Base-by-base conservation (phyloP, 768 basidiomycete genomes). In the Macrolepiota fuliginosa region DNA sequence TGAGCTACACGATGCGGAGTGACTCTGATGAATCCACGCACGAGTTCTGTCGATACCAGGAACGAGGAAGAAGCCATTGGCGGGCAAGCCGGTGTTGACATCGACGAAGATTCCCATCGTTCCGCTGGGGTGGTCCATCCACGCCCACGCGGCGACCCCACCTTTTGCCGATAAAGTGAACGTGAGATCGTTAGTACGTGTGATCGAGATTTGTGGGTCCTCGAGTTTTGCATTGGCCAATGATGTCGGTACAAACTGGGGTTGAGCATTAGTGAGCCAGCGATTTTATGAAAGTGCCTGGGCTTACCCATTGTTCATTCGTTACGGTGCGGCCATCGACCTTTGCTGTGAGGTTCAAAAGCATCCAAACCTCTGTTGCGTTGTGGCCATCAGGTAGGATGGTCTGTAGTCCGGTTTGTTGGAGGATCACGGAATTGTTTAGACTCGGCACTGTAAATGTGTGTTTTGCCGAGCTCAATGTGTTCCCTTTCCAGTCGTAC, bases 41-140 rank as follows among this genome's bases (percentile, higher is more conserved):
- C 84, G 66, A 13, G 79, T 84, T n/a, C 79, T 79, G 52, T 81
- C 79, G 15, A 78, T 74, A 0, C 82, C 82, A 1, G 85, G 85
- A 27, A 85, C 64, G 17, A 86, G 77, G 68, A 80, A 83, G 68
- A 83, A 85, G 2, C 81, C 84, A 58, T 86, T 85, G 12, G 73
- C 70, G 0, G 82, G 80, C 3, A 71, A 24, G 0, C 74, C 75
- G 0, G 78, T 83, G 6, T 62, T 55, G 22, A 66, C 69, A 62
- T 85, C 83, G 39, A 79, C 70, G 66, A 86, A 86, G 46, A 79
- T 71, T 9, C 84, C 85, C 1, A 85, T 72, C 0, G 82, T 85
- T 17, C 82, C 82, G 0, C 74, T 71, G 0, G 84, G 84, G 68
- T 86, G 84, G 57, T 86, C 85, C 1, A 87, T 72, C 84, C 84